phyloP scores from a whole-genome alignment of 805 yeast species.

The Hanseniaspora mollemarum region DNA sequence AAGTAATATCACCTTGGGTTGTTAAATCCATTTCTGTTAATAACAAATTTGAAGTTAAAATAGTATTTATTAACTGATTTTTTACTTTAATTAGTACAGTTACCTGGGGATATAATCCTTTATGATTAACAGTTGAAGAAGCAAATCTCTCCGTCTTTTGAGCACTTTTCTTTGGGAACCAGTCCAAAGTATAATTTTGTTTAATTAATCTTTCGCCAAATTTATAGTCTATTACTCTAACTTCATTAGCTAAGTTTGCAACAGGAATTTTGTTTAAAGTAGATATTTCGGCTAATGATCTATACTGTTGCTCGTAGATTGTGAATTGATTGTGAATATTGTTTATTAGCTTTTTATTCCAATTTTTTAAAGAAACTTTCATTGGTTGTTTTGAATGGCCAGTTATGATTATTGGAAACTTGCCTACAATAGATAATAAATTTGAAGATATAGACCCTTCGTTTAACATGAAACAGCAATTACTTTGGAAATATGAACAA shows the following conservation, averaged over 20 bases:
- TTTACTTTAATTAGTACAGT: slow-evolving; percentile 66
- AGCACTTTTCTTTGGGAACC: slow-evolving; percentile 74
- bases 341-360: slow-evolving; percentile 1
- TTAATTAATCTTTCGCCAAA: slow-evolving; percentile 67
- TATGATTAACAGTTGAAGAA: slow-evolving; percentile 56
- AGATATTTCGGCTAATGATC: slow-evolving; percentile 3
- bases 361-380: slow-evolving; percentile 11
- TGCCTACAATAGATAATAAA: not conserved
- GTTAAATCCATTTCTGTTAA: slow-evolving; percentile 38
- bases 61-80: slow-evolving; percentile 74
- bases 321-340: not conserved
- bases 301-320: not conserved
- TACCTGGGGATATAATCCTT: slow-evolving; percentile 65
- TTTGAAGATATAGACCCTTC: not conserved
- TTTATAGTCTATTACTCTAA: slow-evolving; percentile 52
- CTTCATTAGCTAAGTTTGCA: slow-evolving; percentile 1
- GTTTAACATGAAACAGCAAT: slow-evolving; percentile 7
- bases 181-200: slow-evolving; percentile 73
- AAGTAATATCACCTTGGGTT: slow-evolving; percentile 74
- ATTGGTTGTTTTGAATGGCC: not conserved
- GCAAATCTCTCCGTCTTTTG: slow-evolving; percentile 41
- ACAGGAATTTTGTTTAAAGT: slow-evolving; percentile 7
- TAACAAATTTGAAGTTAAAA: slow-evolving; percentile 65
- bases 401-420: slow-evolving; percentile 5
- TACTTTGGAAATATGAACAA: not conserved